Conservation (phyloP, 78 protist genomes). For the Dictyostelium brefeldianum region DNA sequence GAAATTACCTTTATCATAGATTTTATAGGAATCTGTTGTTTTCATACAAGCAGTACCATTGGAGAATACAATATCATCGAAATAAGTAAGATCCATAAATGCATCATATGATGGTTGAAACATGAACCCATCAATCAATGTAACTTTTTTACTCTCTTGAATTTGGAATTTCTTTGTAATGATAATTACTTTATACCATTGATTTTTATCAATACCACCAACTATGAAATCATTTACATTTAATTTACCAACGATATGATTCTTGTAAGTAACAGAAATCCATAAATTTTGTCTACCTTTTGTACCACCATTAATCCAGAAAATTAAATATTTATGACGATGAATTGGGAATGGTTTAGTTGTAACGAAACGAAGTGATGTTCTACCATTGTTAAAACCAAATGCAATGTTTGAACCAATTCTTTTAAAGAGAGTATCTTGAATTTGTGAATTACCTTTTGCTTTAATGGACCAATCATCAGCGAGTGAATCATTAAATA, state of each 20-base stretch:
- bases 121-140: constrained; percentile 13
- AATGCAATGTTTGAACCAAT: background rate
- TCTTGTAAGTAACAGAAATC: background rate
- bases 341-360: background rate
- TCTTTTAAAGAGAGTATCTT: background rate
- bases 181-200: constrained; percentile 4
- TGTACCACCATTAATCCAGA: constrained; percentile 25
- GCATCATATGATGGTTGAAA: background rate
- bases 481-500: background rate
- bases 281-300: constrained; percentile 16
- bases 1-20: background rate
- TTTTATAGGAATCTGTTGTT: background rate
- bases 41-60: constrained; percentile 26
- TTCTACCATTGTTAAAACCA: background rate
- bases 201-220: constrained; percentile 8
- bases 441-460: background rate
- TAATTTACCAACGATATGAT: background rate
- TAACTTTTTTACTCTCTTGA: background rate
- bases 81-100: constrained; percentile 12
- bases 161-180: constrained; percentile 5
- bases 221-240: background rate
- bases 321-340: background rate
- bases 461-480: background rate
- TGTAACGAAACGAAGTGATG: background rate
- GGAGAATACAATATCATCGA: constrained; percentile 13